Conservation (phyloP, 306 rosid genomes). For the Cyclanthera cordifolia region DNA sequence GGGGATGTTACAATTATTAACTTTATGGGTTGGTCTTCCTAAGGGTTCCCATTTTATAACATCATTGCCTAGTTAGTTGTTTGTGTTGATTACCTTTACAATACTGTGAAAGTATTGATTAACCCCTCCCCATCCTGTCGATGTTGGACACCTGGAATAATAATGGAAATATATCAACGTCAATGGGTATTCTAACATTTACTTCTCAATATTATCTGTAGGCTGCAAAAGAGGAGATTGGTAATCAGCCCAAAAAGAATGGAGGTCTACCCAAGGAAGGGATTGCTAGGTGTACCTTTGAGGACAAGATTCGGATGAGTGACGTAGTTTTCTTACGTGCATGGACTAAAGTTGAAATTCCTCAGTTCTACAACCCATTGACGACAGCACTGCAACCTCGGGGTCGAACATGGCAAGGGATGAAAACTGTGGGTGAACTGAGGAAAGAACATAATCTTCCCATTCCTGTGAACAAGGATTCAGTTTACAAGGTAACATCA, state of each 20-base stretch:
- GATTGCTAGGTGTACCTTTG: conserved; percentile 88
- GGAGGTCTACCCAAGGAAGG: conserved; percentile 78
- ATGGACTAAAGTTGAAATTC: conserved; percentile 83
- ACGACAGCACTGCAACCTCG: conserved; percentile 88
- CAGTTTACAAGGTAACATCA: conserved; percentile 58
- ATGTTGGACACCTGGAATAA: background rate
- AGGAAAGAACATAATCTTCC: conserved; percentile 65
- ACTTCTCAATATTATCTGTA: conserved; percentile 22
- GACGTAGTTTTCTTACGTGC: conserved; percentile 88
- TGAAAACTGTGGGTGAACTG: conserved; percentile 84
- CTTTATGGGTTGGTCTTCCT: background rate
- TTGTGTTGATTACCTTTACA: background rate
- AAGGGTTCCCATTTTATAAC: background rate
- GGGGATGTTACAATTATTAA: background rate
- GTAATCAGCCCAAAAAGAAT: conserved; percentile 57
- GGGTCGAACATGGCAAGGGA: conserved; percentile 65
- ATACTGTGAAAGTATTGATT: background rate
- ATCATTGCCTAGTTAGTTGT: background rate
- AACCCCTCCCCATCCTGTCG: no score
- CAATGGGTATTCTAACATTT: background rate
- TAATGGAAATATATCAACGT: background rate
- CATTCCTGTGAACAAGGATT: conserved; percentile 75
- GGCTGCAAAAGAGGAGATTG: conserved; percentile 88
- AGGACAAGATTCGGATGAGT: conserved; percentile 95
- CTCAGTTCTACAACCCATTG: conserved; percentile 62